A percentile compares a stretch with the other conserved stretches of the same genome.
Evolutionary conservation across 2,329 filamentous ascomycete genomes (phyloP).

Genomic region (Gaeumannomyces tritici): DNA sequence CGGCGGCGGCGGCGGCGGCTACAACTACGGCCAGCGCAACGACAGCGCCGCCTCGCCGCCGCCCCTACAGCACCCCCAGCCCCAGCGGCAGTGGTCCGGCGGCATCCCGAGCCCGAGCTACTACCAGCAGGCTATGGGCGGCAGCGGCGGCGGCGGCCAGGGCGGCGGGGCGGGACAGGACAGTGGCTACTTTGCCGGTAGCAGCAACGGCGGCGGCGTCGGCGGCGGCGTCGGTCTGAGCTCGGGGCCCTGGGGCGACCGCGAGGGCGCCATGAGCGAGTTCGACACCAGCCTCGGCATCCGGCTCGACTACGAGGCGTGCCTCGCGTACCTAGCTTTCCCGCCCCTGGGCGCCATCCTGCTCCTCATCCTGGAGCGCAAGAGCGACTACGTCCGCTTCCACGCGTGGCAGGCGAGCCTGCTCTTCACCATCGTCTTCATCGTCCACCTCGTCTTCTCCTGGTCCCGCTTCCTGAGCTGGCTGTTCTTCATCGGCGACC

Average conservation of each 20-base stretch:
- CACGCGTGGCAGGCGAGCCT: slow-evolving; percentile 93
- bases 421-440: slow-evolving; percentile 64
- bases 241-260: slow-evolving; percentile 29
- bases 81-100: slow-evolving; percentile 45
- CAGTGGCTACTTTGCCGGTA: slow-evolving; percentile 7
- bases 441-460: slow-evolving; percentile 76
- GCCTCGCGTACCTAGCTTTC: slow-evolving; percentile 74
- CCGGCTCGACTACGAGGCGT: slow-evolving; percentile 81
- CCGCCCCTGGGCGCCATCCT: slow-evolving; percentile 82
- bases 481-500: slow-evolving; percentile 68
- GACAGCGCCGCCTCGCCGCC: slow-evolving; percentile 26
- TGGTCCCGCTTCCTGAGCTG: slow-evolving; percentile 81
- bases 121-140: slow-evolving; percentile 16
- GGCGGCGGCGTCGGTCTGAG: slow-evolving; percentile 13
- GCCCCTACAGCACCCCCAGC: slow-evolving; percentile 43
- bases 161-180: slow-evolving; percentile 8
- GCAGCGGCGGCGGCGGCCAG: slow-evolving; percentile 7
- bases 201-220: slow-evolving; percentile 4
- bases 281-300: slow-evolving; percentile 88
- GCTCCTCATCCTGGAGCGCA: slow-evolving; percentile 77
- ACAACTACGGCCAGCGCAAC: slow-evolving; percentile 21
- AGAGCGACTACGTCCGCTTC: slow-evolving; percentile 95
- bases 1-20: no score
- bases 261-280: slow-evolving; percentile 56
- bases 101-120: slow-evolving; percentile 24